phyloP scores from a whole-genome alignment of 768 basidiomycete species.

The Termitomyces sp. region DNA sequence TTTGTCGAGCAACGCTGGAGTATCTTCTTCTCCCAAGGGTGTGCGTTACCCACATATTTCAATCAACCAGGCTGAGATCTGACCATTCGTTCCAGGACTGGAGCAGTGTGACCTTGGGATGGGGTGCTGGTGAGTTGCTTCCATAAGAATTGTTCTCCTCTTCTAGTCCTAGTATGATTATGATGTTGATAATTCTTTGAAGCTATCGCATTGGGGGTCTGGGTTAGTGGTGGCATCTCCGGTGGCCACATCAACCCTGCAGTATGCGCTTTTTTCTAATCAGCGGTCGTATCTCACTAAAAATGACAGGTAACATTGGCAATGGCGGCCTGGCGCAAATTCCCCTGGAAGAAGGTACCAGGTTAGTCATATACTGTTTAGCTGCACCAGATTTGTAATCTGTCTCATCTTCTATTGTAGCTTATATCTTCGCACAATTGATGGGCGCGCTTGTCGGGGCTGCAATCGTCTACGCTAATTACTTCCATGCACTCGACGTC shows the following conservation, averaged over 20 bases:
- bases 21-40: constrained; percentile 42
- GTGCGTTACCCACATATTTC: constrained; percentile 28
- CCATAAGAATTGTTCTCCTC: background rate
- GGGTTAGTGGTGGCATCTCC: constrained; percentile 46
- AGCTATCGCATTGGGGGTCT: constrained; percentile 46
- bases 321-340: constrained; percentile 56
- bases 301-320: constrained; percentile 53
- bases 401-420: constrained; percentile 14
- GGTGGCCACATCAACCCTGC: constrained; percentile 46
- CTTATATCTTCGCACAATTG: constrained; percentile 58
- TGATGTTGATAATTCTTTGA: background rate
- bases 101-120: constrained; percentile 40
- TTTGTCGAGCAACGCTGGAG: constrained; percentile 36
- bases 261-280: constrained; percentile 18
- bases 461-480: constrained; percentile 59
- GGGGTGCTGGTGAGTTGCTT: constrained; percentile 34
- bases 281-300: constrained; percentile 1
- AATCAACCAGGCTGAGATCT: background rate
- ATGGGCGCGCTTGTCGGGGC: constrained; percentile 60
- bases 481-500: constrained; percentile 63
- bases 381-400: background rate
- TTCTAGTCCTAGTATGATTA: no score
- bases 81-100: constrained; percentile 28
- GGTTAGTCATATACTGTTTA: constrained; percentile 17
- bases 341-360: constrained; percentile 73